Evolutionary conservation across 1,284 basidiomycete species (phyloP).

Genomic region (Tremellales sp.): DNA sequence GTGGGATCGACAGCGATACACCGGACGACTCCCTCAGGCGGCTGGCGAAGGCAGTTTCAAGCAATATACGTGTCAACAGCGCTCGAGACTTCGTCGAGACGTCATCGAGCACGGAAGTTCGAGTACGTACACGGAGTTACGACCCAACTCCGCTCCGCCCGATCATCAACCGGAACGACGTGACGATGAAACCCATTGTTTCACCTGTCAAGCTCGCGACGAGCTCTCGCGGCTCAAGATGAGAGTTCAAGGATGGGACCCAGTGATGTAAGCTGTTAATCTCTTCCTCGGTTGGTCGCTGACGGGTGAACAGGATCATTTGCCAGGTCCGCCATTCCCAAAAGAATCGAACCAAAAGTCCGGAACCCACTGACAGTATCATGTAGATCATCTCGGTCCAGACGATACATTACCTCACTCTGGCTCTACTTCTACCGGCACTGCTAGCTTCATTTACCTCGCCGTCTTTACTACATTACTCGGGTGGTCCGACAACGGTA

Average conservation of each 20-base stretch:
- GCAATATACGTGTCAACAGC: too few relatives aligned
- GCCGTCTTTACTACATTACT: conserved; percentile 67
- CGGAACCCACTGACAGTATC: neutral
- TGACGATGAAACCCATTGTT: too few relatives aligned
- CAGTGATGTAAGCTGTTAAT: conserved; percentile 39
- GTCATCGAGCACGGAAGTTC: too few relatives aligned
- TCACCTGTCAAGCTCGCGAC: too few relatives aligned
- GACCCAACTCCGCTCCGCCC: too few relatives aligned
- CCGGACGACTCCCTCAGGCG: too few relatives aligned
- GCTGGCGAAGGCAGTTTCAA: too few relatives aligned
- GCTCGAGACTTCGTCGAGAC: too few relatives aligned
- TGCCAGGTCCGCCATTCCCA: conserved; percentile 36
- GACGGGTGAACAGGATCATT: conserved; percentile 41
- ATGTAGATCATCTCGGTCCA: conserved; percentile 86
- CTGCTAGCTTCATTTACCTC: conserved; percentile 72
- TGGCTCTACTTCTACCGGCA: conserved; percentile 77
- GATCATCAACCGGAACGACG: too few relatives aligned
- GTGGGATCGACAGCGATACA: too few relatives aligned
- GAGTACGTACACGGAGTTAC: too few relatives aligned
- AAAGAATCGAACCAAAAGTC: neutral
- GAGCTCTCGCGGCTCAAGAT: conserved; percentile 21
- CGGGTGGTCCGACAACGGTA: conserved; percentile 54
- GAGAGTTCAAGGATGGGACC: conserved; percentile 50
- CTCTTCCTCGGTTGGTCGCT: conserved; percentile 5
- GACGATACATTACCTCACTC: conserved; percentile 83